Evolutionary conservation across 805 yeast genomes (phyloP).

Genomic region (Myxozyma neglecta): DNA sequence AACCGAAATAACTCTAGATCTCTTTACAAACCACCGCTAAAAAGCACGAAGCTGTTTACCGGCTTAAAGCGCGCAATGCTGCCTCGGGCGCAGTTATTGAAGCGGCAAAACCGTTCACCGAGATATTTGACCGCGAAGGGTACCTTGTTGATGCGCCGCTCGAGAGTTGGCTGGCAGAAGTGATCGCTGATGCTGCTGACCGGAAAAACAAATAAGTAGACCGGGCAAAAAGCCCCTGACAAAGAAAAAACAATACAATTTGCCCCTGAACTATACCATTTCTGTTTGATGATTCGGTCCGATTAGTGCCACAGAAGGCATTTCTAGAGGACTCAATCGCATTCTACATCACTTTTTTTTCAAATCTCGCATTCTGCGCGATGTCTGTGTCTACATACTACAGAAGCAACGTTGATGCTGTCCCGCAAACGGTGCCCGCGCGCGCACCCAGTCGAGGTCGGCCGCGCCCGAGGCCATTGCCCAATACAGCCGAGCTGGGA

Average conservation of each 20-base stretch:
- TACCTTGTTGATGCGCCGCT: conserved; percentile 18
- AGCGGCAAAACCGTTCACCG: conserved; percentile 19
- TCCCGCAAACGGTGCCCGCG: too few relatives aligned
- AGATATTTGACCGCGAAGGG: conserved; percentile 28
- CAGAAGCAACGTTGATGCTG: too few relatives aligned
- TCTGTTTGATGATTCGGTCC: neutral
- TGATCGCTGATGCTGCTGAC: neutral
- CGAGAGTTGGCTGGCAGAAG: conserved; percentile 20
- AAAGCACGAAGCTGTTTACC: conserved; percentile 26
- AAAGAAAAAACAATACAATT: too few relatives aligned
- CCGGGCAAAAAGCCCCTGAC: neutral
- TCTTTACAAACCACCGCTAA: conserved; percentile 16
- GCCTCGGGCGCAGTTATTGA: neutral
- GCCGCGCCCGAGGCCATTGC: too few relatives aligned
- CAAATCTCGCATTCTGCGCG: too few relatives aligned
- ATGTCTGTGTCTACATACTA: too few relatives aligned
- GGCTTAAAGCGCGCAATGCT: conserved; percentile 5
- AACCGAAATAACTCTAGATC: conserved; percentile 2
- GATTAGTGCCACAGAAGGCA: too few relatives aligned
- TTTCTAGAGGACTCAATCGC: too few relatives aligned
- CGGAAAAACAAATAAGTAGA: conserved; percentile 1
- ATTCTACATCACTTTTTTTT: too few relatives aligned
- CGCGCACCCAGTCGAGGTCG: too few relatives aligned
- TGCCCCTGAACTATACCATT: too few relatives aligned
- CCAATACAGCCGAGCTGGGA: too few relatives aligned